phyloP scores from a whole-genome alignment of 306 rosid species.

The Argentina anserina region DNA sequence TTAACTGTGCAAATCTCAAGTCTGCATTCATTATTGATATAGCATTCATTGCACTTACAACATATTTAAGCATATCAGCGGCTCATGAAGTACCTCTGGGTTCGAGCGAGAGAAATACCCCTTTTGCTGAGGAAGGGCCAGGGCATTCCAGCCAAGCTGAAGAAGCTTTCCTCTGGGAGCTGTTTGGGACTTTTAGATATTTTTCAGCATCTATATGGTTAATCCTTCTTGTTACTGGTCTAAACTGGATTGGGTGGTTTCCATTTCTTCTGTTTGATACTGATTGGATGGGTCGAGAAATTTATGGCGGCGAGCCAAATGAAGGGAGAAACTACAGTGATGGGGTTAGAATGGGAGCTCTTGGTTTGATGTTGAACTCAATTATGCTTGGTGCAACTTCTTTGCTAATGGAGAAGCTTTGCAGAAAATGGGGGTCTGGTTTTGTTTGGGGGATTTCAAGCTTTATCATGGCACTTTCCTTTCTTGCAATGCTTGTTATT shows the following conservation, averaged over 20 bases:
- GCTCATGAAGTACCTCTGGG: conserved; percentile 69
- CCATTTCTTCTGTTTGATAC: conserved; percentile 91
- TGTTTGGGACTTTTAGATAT: conserved; percentile 81
- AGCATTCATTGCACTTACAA: conserved; percentile 58
- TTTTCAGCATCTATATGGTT: conserved; percentile 68
- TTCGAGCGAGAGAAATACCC: conserved; percentile 30
- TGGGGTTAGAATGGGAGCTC: conserved; percentile 94
- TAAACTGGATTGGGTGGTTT: conserved; percentile 95
- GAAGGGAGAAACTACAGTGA: conserved; percentile 56
- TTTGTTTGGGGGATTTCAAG: conserved; percentile 89
- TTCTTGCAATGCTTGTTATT: conserved; percentile 63
- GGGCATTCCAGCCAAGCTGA: conserved; percentile 53
- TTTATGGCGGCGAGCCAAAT: conserved; percentile 92
- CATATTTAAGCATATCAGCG: conserved; percentile 58
- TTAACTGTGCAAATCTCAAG: conserved; percentile 94
- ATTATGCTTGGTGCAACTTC: conserved; percentile 88
- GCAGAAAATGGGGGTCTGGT: conserved; percentile 85
- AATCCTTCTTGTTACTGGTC: conserved; percentile 69
- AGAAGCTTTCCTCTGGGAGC: conserved; percentile 92
- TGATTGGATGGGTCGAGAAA: conserved; percentile 99
- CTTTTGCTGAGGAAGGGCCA: conserved; percentile 38
- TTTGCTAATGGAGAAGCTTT: conserved; percentile 78
- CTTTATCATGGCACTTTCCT: conserved; percentile 78
- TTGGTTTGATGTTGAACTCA: conserved; percentile 89
- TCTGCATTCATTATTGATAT: conserved; percentile 77